Evolutionary conservation across 148 eudicot species (phyloP), one percentile per base, ranked within the genome.

Genomic region (Rhododendron mucronatum): DNA sequence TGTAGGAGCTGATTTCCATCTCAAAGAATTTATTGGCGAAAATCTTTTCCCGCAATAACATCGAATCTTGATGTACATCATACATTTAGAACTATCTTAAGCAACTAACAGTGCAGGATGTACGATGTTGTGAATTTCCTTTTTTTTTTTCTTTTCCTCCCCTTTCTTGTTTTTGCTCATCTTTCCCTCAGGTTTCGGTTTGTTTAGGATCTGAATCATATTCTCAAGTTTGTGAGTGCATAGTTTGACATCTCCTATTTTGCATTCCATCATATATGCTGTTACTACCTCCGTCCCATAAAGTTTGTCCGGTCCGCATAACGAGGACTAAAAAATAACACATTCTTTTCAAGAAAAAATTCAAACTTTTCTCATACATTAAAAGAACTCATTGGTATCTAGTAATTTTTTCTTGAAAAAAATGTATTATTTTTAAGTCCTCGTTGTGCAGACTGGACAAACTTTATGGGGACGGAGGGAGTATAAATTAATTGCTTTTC

Each of bases 151-250:
- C 3, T 37, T 41, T 5, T 0, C 3, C 4, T 23, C 12, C 1
- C 50, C 16, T 11, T 59, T 20, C 28, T 35, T 12, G 35, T 69
- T 69, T 26, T 26, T 28, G 3, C 76, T 71, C 1, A 30, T 37
- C 84, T 51, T 82, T 61, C 35, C 51, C 74, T 61, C 30, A 18
- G 69, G 13, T 81, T 81, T 81, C 23, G 12, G 69, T 81, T 81
- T 55, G 45, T 81, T 47, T 35, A 3, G 48, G 65, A 80, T 15
- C 23, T 50, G 83, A 14, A 33, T 80, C 4, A 1, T 51, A 26
- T 51, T 53, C 65, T 80, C 8, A 30, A 37, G 69, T 37, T 57
- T 57, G n/a, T 20, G 47, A 37, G 20, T 57, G 50, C 71, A 81
- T 57, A 9, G 67, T 30, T 53, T 75, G 30, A 26, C 63, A 53